A percentile compares a stretch with the other conserved stretches of the same genome.
Evolutionary conservation across 164 flowering plant species (phyloP).

Genomic region (Annona cherimola): DNA sequence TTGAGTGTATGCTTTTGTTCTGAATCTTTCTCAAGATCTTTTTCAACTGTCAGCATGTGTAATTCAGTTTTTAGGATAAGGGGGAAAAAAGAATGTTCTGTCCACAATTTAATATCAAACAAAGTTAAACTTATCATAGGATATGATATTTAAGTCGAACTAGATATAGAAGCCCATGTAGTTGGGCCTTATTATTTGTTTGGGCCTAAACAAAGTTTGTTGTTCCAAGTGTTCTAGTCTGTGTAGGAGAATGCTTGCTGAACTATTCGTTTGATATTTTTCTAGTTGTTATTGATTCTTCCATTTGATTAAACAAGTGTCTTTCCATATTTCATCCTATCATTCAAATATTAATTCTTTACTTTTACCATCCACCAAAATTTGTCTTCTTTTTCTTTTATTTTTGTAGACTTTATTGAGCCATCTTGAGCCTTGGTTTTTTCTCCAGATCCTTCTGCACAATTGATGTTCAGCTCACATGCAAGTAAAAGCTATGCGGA

Average conservation of each 20-base stretch:
- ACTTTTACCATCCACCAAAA: neutral
- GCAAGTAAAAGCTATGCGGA: conserved; percentile 68
- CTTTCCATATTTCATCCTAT: neutral
- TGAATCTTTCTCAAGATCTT: too few relatives aligned
- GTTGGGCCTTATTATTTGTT: neutral
- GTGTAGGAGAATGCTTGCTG: neutral
- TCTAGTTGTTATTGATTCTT: neutral
- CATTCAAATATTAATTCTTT: neutral
- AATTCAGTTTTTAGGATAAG: too few relatives aligned
- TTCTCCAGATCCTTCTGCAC: conserved; percentile 77
- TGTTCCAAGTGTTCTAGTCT: neutral
- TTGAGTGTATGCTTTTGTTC: too few relatives aligned
- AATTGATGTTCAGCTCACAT: conserved; percentile 68
- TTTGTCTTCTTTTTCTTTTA: neutral
- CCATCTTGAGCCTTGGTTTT: conserved; percentile 5
- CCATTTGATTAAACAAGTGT: neutral
- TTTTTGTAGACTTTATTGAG: neutral
- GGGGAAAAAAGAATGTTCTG: too few relatives aligned
- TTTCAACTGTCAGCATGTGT: too few relatives aligned
- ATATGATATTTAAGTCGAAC: too few relatives aligned
- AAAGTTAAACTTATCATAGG: too few relatives aligned
- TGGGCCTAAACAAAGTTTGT: neutral
- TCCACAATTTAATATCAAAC: too few relatives aligned
- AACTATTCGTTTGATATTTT: neutral
- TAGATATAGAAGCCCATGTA: neutral